phyloP scores from a whole-genome alignment of 805 yeast species.

The Metschnikowia cubensis region DNA sequence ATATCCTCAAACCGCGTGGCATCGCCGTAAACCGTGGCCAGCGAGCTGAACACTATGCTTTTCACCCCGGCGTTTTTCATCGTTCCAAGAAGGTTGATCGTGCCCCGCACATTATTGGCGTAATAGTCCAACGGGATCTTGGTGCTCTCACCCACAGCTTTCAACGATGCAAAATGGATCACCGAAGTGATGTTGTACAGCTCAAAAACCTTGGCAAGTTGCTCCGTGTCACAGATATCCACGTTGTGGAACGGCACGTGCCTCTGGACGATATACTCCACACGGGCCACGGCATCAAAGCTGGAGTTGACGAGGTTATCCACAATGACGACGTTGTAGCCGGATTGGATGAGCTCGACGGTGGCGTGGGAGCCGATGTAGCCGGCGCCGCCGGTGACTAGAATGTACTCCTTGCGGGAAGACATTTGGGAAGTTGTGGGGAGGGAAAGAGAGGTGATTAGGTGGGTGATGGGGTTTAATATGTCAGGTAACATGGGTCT shows the following conservation, averaged over 20 bases:
- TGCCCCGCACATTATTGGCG: conserved; percentile 63
- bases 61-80: conserved; percentile 46
- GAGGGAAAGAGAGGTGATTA: too few relatives aligned
- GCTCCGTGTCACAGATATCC: conserved; percentile 51
- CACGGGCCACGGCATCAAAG: conserved; percentile 59
- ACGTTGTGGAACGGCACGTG: conserved; percentile 53
- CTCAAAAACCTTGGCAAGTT: conserved; percentile 45
- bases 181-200: conserved; percentile 53
- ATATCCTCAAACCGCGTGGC: conserved; percentile 66
- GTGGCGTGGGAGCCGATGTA: conserved; percentile 83
- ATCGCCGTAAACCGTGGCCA: conserved; percentile 84
- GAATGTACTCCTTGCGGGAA: conserved; percentile 30
- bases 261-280: conserved; percentile 50
- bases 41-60: conserved; percentile 66
- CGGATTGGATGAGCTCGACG: conserved; percentile 55
- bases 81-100: conserved; percentile 52
- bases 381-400: conserved; percentile 86
- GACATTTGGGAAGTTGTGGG: background rate
- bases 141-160: conserved; percentile 79
- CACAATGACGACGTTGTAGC: conserved; percentile 66
- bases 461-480: background rate
- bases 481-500: background rate
- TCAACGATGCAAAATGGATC: conserved; percentile 77
- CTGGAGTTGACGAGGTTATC: conserved; percentile 69
- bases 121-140: conserved; percentile 64